Base-by-base conservation (phyloP, 371 early-diverging fungal species). In the Basidiobolus meristosporus region DNA sequence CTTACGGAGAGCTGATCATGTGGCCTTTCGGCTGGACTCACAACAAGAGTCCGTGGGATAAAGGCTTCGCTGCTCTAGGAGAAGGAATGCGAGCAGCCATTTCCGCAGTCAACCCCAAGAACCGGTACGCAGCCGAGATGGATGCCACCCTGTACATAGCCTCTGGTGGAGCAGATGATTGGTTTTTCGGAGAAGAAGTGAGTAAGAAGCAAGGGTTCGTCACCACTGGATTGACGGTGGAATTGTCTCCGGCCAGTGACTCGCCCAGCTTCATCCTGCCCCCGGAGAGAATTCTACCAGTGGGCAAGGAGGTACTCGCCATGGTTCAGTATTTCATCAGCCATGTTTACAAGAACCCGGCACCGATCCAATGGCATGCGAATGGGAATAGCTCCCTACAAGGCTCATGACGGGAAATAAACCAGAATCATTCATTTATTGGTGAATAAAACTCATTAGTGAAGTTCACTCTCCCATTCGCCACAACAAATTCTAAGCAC, bases 1-100 rank as follows among this genome's bases (percentile, higher is more conserved):
- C 59, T 23, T 73, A 60, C 52, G 52, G 55, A 9, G 67, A 60
- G 41, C 43, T 56, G 35, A 49, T 65, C 18, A 48, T 65, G 33
- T 54, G 63, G 2, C 63, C 67, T 7, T 16, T 15, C 5, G 36
- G 36, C 10, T 36, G 21, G 11, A 36, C 36, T 16, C 14, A 17
- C 14, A 2, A 36, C 18, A 16, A 11, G 3, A 17, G 19, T 11
- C 3, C 16, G 36, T 21, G 21, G 11, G 19, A 36, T 19, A 3
- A 7, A 36, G 19, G 7, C 16, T 36, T 3, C 21, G 5, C 21
- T 26, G 9, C 26, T 26, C 26, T 42, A 7, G 43, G 43, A 15
- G 37, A 42, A n/a, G 33, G 36, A 17, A 39, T 39, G 17, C 22
- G 14, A 17, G 1, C 17, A 7, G 28, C 20, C 0, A 45, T 45